Evolutionary conservation across 192 early-diverging fungal species (phyloP), one percentile per base, ranked within the genome.

Genomic region (Podila verticillata): DNA sequence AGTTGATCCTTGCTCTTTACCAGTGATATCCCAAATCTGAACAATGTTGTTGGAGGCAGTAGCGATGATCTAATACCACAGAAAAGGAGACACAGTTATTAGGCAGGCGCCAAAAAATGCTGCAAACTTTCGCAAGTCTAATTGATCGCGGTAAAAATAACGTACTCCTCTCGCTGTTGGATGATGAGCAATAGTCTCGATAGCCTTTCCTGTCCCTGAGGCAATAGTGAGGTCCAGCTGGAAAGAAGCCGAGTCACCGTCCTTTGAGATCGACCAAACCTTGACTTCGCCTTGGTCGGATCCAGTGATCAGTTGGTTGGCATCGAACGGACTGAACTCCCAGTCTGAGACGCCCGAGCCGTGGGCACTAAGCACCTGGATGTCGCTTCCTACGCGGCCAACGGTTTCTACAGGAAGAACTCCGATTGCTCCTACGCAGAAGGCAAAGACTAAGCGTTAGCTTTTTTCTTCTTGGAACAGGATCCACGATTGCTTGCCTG

Each of bases 221-320:
- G 73, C n/a, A 17, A 83, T 77, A 22, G 82, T 69, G 0, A 71
- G n/a, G 29, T 61, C 65, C 17, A 66, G 65, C 22, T 83, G 72
- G 30, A 54, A 61, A 2, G 48, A 48, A 10, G 35, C 47, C 2
- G 35, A 49, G 2, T 54, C 61, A 12, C 20, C 49, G 10, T 69
- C 64, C 29, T 61, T 48, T 2, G 81, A 74, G 13, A 87, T 72
- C 17, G 63, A 61, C 86, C 86, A 87, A 13, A 87, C 60, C 79
- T 87, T 87, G 35, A 87, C 73, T 61, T 83, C 69, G 44, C 82
- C 81, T 59, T 86, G 82, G 51, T 88, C 87, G 7, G 69, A 78
- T 36, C 78, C 87, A 31, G 87, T 84, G 26, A 82, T 81, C 8
- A 88, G 57, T 19, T 72, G 22, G 22, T 78, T 48, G 7, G 78